Base-by-base conservation (phyloP, 192 early-diverging fungal species). In the Rhizoclosmatium globosum region DNA sequence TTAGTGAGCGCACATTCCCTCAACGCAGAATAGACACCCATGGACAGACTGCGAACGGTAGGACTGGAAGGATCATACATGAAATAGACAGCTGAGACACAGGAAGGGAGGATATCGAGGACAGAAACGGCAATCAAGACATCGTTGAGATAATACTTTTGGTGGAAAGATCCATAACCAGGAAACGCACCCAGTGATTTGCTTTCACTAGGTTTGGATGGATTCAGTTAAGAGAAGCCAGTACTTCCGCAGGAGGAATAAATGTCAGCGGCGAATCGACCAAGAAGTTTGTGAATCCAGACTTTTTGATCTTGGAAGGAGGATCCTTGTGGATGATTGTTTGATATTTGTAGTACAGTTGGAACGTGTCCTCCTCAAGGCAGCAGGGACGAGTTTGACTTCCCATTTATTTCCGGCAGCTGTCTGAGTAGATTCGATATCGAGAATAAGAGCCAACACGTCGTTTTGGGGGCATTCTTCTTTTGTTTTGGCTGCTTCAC, bases 71-170 rank as follows among this genome's bases (percentile, higher is more conserved):
- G 94, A 77, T 99, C 96, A 83, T 99, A 99, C 77, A 96, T 91
- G 71, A 96, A 93, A 77, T 99, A 99, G 38, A 99, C 98, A 0
- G 95, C 92, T 2, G 96, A 97, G 7, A 98, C 86, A 78, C 94
- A 98, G 4, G 77, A 56, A 4, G 96, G 98, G 57, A 98, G 84
- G 3, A 98, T 91, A 78, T 99, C 98, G 68, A 99, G 82, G 2
- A 99, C 96, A n/a, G 92, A 94, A 15, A 98, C 92, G 6, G 96
- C 98, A 38, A 93, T 91, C 41, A 99, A 86, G 21, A 85, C 87
- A 3, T 86, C 92, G 76, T 95, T 93, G 56, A 97, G 76, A 53
- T 94, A 92, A 83, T 99, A 98, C 71, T 92, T 93, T 88, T 97
- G 96, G 77, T 99, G 96, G 75, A 93, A 99, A 45, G 92, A 85